Percentiles rank a stretch among this genome's conserved stretches.
phyloP scores from a whole-genome alignment of 139 green algal genomes.

The Coccomyxa sp. region DNA sequence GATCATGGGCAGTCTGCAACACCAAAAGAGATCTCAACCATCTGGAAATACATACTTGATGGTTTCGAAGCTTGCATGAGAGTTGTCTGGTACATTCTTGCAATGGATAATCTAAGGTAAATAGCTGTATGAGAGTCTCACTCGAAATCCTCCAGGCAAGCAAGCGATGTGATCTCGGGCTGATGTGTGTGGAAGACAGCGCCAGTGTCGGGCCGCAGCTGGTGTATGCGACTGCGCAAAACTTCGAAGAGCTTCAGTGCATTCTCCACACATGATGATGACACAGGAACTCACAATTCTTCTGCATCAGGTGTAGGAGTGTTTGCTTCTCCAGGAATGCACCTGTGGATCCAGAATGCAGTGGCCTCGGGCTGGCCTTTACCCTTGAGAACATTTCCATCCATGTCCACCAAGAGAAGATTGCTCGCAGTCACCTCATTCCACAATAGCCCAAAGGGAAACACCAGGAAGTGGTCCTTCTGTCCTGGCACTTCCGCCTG shows the following conservation, averaged over 20 bases:
- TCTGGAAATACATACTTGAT: not conserved
- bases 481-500: constrained; percentile 18
- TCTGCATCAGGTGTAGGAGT: not conserved
- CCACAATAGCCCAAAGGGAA: constrained; percentile 40
- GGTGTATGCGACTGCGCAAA: not conserved
- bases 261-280: not conserved
- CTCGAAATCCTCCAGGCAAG: constrained; percentile 17
- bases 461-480: constrained; percentile 29
- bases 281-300: not conserved
- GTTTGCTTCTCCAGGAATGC: not conserved
- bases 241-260: not conserved
- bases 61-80: no score
- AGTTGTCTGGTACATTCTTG: no score
- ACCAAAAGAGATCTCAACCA: not conserved
- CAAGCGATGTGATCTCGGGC: constrained; percentile 24
- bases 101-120: no score
- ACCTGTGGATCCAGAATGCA: constrained; percentile 42
- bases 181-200: constrained; percentile 43
- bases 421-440: constrained; percentile 28
- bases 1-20: constrained; percentile 34
- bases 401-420: constrained; percentile 30
- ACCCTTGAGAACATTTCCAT: constrained; percentile 32
- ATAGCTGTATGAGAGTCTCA: not conserved
- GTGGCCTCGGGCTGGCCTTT: constrained; percentile 32
- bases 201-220: not conserved